Base-by-base conservation (phyloP, 768 basidiomycete species). In the Leccinum truebloodii region DNA sequence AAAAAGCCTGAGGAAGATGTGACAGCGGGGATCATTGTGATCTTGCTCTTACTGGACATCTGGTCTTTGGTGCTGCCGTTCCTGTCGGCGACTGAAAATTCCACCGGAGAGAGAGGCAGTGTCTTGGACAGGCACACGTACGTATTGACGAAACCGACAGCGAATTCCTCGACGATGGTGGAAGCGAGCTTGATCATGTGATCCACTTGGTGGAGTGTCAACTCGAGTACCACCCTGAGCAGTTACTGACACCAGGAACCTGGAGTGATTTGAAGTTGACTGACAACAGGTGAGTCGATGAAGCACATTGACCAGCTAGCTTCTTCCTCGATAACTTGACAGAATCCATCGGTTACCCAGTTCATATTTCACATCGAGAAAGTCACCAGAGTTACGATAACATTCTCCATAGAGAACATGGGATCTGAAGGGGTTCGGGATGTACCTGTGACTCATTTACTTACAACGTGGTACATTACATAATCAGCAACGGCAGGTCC, bases 81-180 rank as follows among this genome's bases (percentile, higher is more conserved):
- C 57, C 60, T 60, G 41, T 8, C 60, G 65, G 63, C 7, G 44
- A 64, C 48, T 59, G 57, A 51, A 49, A 26, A 55, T 51, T 50
- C 50, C 28, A 46, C 60, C 59, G 58, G 32, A 4, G 41, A 34
- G 35, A 52, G 55, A 49, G 14, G 58, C 56, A 44, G 24, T 49
- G 34, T 32, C 18, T 22, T 52, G 18, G 30, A 35, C 55, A 57
- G 51, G 51, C 39, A 46, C 52, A 26, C 30, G 10, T 30, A 32
- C 32, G 46, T 26, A 22, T 37, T 32, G 48, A 22, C 26, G 32
- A 59, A 24, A 24, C 10, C 2, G 39, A 55, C 44, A 16, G 18
- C 34, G 41, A 20, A n/a, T 20, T 20, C 41, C 18, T 44, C 18
- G 41, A 44, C 37, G 41, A n/a, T 44, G 13, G 41, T 44, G n/a